A percentile compares a stretch with the other conserved stretches of the same genome.
These are phyloP conservation scores for Geotrichum klebahnii DNA, from an alignment of 1,139 yeast genomes.

Conservation along the genomic window DNA sequence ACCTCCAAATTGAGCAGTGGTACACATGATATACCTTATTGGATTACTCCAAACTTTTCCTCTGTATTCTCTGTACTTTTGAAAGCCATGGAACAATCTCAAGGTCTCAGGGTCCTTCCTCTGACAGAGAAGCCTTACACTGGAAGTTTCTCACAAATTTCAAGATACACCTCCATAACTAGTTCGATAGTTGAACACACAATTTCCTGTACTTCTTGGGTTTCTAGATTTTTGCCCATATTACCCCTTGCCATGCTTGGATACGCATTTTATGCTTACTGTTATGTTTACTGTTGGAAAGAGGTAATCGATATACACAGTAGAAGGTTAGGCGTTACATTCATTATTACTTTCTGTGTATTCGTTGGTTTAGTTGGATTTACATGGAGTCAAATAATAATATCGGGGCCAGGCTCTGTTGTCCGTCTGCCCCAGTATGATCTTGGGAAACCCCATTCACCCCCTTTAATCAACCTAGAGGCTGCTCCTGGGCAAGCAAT, in stretches of 20 bases:
- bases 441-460: background rate
- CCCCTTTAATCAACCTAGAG: background rate
- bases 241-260: no score
- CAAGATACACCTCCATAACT: no score
- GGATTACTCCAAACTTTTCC: no score
- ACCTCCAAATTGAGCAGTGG: no score
- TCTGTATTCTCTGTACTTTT: no score
- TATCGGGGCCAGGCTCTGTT: slow-evolving; percentile 38
- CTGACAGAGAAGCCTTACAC: no score
- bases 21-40: no score
- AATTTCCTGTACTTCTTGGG: slow-evolving; percentile 28
- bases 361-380: slow-evolving; percentile 25
- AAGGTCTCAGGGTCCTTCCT: no score
- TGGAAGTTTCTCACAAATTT: no score
- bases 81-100: no score
- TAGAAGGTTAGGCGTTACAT: slow-evolving; percentile 33
- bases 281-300: slow-evolving; percentile 37
- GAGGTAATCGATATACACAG: slow-evolving; percentile 24
- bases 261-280: slow-evolving; percentile 37
- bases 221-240: no score
- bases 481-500: no score
- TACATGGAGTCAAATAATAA: slow-evolving; percentile 30
- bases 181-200: background rate
- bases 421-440: slow-evolving; percentile 6
- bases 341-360: slow-evolving; percentile 30